A percentile compares a stretch with the other conserved stretches of the same genome.
phyloP scores from a whole-genome alignment of 768 basidiomycete species.

The Trametes meyenii region DNA sequence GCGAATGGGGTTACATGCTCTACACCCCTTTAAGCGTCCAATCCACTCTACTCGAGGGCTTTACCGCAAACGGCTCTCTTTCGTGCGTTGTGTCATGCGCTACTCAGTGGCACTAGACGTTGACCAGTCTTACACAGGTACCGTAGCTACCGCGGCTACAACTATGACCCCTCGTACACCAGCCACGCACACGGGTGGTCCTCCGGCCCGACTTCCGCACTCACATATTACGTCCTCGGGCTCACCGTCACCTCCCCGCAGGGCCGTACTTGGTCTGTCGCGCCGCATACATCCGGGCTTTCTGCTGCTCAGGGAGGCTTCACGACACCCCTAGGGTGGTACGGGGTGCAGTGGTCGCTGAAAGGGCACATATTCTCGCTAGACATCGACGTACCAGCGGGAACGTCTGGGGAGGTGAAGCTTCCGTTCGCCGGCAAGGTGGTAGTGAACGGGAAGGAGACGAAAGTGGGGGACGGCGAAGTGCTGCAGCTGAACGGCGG shows the following conservation, averaged over 20 bases:
- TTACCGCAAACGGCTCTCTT: constrained; percentile 59
- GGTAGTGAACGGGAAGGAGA: constrained; percentile 6
- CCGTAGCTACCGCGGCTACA: constrained; percentile 56
- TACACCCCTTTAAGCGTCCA: constrained; percentile 57
- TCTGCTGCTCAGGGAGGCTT: constrained; percentile 52
- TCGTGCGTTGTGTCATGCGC: constrained; percentile 36
- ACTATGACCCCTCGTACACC: constrained; percentile 59
- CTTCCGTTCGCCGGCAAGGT: constrained; percentile 19
- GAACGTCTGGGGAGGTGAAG: constrained; percentile 18
- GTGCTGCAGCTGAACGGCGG: constrained; percentile 14
- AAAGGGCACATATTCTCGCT: constrained; percentile 14
- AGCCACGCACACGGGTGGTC: constrained; percentile 66
- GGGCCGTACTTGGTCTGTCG: constrained; percentile 51
- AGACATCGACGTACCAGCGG: constrained; percentile 21
- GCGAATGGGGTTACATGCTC: constrained; percentile 65
- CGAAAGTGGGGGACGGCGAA: neutral
- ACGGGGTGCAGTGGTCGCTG: constrained; percentile 48
- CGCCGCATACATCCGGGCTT: constrained; percentile 49
- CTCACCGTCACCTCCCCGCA: constrained; percentile 50
- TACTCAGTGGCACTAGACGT: neutral
- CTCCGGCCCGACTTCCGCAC: constrained; percentile 57
- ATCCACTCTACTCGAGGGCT: constrained; percentile 60
- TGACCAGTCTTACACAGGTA: constrained; percentile 38
- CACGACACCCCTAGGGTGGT: constrained; percentile 55
- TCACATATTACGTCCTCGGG: constrained; percentile 61